Base-by-base conservation (phyloP, 208 protist species). In the Trypanosoma grayi region DNA sequence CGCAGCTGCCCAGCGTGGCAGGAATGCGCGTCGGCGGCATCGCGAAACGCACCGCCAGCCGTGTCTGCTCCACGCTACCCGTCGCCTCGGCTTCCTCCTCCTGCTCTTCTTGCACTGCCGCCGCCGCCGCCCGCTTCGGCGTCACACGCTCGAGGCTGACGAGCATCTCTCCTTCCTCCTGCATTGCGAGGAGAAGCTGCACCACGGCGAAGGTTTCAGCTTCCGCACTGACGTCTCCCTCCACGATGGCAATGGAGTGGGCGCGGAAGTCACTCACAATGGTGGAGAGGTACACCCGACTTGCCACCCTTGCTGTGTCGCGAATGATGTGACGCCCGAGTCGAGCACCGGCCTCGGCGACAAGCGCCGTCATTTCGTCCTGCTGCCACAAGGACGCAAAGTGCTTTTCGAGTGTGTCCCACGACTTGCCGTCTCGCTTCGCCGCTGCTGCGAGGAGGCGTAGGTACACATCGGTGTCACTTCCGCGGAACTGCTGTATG, bases 241-340 rank as follows among this genome's bases (percentile, higher is more conserved):
- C 20, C 25, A 27, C 22, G 5, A 16, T 50, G 14, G 9, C 25
- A 30, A 59, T 27, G 9, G 18, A 31, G 34, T 54, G 33, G 0
- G n/a, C 43, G 54, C 31, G 62, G 30, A 70, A 34, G 8, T 45
- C 34, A 18, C 53, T n/a, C 2, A 66, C n/a, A 2, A 81, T 51
- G 13, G 58, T 56, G 2, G 63, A 67, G 30, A 85, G 40, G 11
- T 69, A 66, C 9, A 83, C 59, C 14, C 53, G 60, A 22, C 67
- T 51, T 50, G 75, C 71, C 28, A 75, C 31, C 51, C 63, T 72
- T 30, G 78, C 75, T 28, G 75, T 20, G 37, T 82, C 75, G 1
- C 72, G 44, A 20, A 85, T 28, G 0, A 81, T 59, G 69, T 83
- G 75, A 5, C 60, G 69, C 10, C 60, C 55, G 54, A 83, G 54